phyloP scores from a whole-genome alignment of 2,329 filamentous ascomycete species.

The Trichoderma atrobrunneum region DNA sequence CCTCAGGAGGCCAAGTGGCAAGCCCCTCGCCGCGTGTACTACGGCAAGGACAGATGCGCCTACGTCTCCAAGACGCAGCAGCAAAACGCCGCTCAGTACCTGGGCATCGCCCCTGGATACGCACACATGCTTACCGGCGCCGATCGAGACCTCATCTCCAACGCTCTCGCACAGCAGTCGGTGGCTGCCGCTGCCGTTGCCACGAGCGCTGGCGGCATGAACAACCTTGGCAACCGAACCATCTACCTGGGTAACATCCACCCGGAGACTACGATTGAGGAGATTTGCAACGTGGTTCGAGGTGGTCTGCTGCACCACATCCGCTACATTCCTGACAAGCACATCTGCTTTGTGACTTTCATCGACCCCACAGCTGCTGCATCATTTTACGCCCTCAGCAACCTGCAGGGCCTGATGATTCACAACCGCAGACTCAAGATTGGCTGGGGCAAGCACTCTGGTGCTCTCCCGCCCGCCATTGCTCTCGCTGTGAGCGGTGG shows the following conservation, averaged over 20 bases:
- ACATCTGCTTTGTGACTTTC: constrained; percentile 99
- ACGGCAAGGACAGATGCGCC: constrained; percentile 96
- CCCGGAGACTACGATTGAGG: constrained; percentile 96
- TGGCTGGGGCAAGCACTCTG: constrained; percentile 98
- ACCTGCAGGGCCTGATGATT: constrained; percentile 97
- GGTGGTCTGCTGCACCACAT: constrained; percentile 96
- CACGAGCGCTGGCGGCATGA: constrained; percentile 92
- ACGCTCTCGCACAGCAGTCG: constrained; percentile 92
- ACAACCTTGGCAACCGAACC: constrained; percentile 94
- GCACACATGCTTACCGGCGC: constrained; percentile 94
- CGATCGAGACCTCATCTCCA: constrained; percentile 94
- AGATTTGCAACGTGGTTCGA: constrained; percentile 98
- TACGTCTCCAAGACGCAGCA: constrained; percentile 99
- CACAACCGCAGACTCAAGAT: constrained; percentile 98
- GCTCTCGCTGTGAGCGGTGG: constrained; percentile 93
- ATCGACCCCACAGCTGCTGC: constrained; percentile 97
- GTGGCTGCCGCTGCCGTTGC: constrained; percentile 95
- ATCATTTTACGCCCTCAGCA: constrained; percentile 96
- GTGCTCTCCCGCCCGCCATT: constrained; percentile 91
- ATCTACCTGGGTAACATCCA: constrained; percentile 99
- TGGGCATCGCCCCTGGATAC: constrained; percentile 94
- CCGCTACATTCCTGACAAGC: constrained; percentile 98
- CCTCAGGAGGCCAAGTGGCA: constrained; percentile 98
- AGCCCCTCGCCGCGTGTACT: constrained; percentile 91
- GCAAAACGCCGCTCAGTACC: constrained; percentile 96